Percentiles rank a stretch among this genome's conserved stretches.
Conservation (phyloP, 805 yeast genomes). For the Ogataea minuta region DNA sequence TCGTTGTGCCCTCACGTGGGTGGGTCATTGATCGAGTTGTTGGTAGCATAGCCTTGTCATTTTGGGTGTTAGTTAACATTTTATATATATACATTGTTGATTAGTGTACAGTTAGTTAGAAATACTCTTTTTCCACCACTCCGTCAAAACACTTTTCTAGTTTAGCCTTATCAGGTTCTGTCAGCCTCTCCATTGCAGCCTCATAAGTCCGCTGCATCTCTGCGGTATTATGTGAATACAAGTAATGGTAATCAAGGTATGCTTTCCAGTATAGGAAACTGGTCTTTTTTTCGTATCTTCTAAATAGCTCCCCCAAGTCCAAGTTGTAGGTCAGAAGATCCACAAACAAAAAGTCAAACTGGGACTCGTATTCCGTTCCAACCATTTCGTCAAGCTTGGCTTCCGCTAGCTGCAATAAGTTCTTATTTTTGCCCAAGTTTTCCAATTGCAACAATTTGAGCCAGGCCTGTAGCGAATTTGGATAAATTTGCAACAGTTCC, state of each 20-base stretch:
- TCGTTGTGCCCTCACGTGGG: constrained; percentile 42
- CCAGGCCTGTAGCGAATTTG: constrained; percentile 38
- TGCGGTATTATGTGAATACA: constrained; percentile 16
- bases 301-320: constrained; percentile 28
- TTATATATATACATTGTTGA: constrained; percentile 12
- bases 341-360: constrained; percentile 37
- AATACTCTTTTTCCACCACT: constrained; percentile 9
- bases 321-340: constrained; percentile 31
- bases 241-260: constrained; percentile 18
- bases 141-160: constrained; percentile 5
- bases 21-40: constrained; percentile 45
- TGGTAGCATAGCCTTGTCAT: constrained; percentile 34
- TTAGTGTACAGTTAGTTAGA: constrained; percentile 5
- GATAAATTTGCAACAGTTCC: constrained; percentile 27
- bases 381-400: constrained; percentile 26
- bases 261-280: constrained; percentile 28
- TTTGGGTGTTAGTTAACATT: constrained; percentile 33
- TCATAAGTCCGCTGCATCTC: constrained; percentile 10
- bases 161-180: not conserved
- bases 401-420: constrained; percentile 31
- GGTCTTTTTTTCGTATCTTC: constrained; percentile 23
- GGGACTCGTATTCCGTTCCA: constrained; percentile 27
- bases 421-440: constrained; percentile 29
- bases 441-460: constrained; percentile 45
- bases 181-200: constrained; percentile 5